phyloP scores from a whole-genome alignment of 2,329 filamentous ascomycete species.

The Epichloe sibirici region DNA sequence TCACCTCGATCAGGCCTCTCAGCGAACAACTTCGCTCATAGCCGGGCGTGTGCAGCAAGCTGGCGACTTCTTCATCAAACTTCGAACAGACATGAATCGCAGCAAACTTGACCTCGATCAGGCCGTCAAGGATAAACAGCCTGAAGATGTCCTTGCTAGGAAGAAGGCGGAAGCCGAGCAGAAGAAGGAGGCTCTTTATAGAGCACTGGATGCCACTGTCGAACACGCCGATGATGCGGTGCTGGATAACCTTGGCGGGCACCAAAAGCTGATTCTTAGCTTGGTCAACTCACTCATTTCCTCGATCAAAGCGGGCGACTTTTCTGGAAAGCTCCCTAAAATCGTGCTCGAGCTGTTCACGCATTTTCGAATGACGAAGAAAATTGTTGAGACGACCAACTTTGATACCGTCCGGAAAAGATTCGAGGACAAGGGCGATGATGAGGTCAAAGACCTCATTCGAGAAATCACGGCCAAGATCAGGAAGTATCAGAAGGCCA shows the following conservation, averaged over 20 bases:
- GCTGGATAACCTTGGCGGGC: conserved; percentile 44
- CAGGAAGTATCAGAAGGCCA: conserved; percentile 25
- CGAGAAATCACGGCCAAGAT: conserved; percentile 41
- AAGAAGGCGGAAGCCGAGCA: conserved; percentile 29
- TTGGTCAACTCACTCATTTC: conserved; percentile 42
- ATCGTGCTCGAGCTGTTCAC: conserved; percentile 48
- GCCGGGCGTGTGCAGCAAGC: conserved; percentile 38
- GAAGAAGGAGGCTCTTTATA: conserved; percentile 36
- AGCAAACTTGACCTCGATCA: conserved; percentile 33
- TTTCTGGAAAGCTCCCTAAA: conserved; percentile 40
- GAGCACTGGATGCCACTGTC: conserved; percentile 40
- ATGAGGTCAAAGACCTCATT: conserved; percentile 49
- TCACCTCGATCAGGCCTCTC: conserved; percentile 30
- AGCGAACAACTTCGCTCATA: conserved; percentile 26
- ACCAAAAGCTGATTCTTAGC: conserved; percentile 43
- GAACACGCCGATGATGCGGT: conserved; percentile 42
- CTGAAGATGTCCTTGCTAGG: conserved; percentile 22
- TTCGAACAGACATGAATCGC: conserved; percentile 35
- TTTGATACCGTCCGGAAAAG: conserved; percentile 52
- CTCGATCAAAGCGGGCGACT: conserved; percentile 40
- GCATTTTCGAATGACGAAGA: conserved; percentile 47
- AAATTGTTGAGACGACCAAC: conserved; percentile 51
- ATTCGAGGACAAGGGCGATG: conserved; percentile 51
- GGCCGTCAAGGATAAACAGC: conserved; percentile 28
- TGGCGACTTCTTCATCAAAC: conserved; percentile 35